Percentiles rank a stretch among this genome's conserved stretches.
These are phyloP conservation scores for Phycomyces blakesleeanus DNA, from an alignment of 192 early-diverging fungal genomes.

Conservation along the genomic window DNA sequence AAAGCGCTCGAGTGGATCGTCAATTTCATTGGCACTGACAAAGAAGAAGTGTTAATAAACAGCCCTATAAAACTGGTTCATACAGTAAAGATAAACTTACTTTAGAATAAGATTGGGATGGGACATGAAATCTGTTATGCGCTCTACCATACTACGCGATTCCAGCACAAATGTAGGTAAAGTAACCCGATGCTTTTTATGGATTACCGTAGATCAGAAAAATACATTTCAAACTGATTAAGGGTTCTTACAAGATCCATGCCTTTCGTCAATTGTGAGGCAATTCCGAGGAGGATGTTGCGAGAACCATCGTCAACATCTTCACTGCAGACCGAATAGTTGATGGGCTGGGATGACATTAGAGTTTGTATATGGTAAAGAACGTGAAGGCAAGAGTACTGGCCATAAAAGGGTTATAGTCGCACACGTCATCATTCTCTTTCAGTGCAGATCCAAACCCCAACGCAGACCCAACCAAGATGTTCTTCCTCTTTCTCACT, in stretches of 20 bases:
- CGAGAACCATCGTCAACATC: conserved; percentile 81
- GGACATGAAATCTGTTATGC: conserved; percentile 96
- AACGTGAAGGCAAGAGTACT: no score
- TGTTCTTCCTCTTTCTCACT: no score
- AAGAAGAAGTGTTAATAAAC: background rate
- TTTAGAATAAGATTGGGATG: conserved; percentile 79
- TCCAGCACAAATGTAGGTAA: conserved; percentile 96
- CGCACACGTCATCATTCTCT: no score
- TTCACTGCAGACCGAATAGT: conserved; percentile 36
- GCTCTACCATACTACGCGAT: conserved; percentile 91
- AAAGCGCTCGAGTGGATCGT: conserved; percentile 77
- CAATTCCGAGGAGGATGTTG: conserved; percentile 84
- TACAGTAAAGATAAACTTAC: conserved; percentile 42
- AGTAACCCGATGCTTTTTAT: conserved; percentile 69
- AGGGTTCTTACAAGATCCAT: conserved; percentile 63
- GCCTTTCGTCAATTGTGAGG: conserved; percentile 82
- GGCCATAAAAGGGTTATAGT: no score
- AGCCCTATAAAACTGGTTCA: no score
- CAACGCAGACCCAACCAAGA: no score
- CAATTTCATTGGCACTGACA: conserved; percentile 38
- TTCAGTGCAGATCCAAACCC: no score
- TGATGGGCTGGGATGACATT: no score
- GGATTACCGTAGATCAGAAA: background rate
- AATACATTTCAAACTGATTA: background rate
- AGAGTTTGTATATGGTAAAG: no score